Percentiles rank a stretch among this genome's conserved stretches.
Conservation (phyloP, 2,329 filamentous ascomycete species). For the Phialophora macrospora region DNA sequence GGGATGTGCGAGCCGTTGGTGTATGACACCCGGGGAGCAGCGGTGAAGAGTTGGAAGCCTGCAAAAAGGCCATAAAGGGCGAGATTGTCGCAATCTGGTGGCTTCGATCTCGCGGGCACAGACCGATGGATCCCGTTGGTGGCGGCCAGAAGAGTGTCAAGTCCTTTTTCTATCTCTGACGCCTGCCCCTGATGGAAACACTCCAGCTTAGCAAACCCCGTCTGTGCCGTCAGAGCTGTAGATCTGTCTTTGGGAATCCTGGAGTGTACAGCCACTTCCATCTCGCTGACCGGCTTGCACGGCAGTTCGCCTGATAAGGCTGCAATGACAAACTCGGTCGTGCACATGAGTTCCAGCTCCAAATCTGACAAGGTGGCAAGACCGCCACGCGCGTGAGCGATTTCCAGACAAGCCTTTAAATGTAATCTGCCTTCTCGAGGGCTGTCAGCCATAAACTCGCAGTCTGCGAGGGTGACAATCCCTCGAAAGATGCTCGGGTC, state of each 20-base stretch:
- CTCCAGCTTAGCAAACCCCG: background rate
- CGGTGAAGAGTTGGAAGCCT: conserved; percentile 3
- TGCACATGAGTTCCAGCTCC: conserved; percentile 6
- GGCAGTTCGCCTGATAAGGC: background rate
- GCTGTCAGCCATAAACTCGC: conserved; percentile 9
- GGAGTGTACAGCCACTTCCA: conserved; percentile 7
- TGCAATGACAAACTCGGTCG: background rate
- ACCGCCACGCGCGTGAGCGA: conserved; percentile 11
- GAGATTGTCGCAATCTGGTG: background rate
- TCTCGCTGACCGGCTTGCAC: background rate
- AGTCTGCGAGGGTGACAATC: conserved; percentile 6
- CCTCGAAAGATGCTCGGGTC: conserved; percentile 9
- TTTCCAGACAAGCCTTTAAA: conserved; percentile 8
- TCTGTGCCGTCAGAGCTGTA: background rate
- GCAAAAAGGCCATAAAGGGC: conserved; percentile 6
- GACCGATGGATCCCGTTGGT: background rate
- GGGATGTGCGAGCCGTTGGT: background rate
- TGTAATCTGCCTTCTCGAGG: conserved; percentile 7
- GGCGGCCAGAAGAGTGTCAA: background rate
- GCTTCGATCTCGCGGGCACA: too few species aligned
- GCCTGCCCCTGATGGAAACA: background rate
- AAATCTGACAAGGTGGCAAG: background rate
- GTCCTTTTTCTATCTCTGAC: background rate
- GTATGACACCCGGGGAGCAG: background rate
- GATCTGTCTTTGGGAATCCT: background rate